Percentiles rank a stretch among this genome's conserved stretches.
Conservation (phyloP, 768 basidiomycete species). For the Tricholoma sp. region DNA sequence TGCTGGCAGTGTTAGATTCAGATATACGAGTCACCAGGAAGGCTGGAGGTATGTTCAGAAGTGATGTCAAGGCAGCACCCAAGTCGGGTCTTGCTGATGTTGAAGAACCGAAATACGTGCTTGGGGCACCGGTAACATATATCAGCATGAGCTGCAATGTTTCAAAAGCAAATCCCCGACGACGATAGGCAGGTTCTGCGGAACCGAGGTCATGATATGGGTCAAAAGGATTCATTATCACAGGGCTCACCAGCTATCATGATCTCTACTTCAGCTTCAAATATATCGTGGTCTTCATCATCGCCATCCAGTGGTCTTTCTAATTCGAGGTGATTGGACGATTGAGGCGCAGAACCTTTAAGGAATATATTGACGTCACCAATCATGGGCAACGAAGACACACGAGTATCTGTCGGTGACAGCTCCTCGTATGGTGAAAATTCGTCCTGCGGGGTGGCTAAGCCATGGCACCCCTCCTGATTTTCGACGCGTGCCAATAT, state of each 20-base stretch:
- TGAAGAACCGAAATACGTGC: conserved; percentile 16
- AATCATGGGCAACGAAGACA: conserved; percentile 56
- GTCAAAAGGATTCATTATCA: not conserved
- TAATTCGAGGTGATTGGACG: not conserved
- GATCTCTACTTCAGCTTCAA: conserved; percentile 82
- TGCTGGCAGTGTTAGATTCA: conserved; percentile 62
- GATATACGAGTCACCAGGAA: conserved; percentile 69
- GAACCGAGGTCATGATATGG: not conserved
- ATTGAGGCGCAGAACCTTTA: conserved; percentile 39
- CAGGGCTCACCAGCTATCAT: conserved; percentile 77
- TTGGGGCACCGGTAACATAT: conserved; percentile 53
- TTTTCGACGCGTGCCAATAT: conserved; percentile 50
- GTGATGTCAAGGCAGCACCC: conserved; percentile 10
- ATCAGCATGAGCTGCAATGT: conserved; percentile 62
- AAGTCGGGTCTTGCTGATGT: not conserved
- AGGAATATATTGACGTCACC: conserved; percentile 94
- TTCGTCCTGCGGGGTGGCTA: conserved; percentile 4
- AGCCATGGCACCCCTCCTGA: not conserved
- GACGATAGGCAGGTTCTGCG: conserved; percentile 60
- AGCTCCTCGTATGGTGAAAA: conserved; percentile 3
- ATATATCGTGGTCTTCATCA: conserved; percentile 32
- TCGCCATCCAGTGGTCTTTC: conserved; percentile 16
- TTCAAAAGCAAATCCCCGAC: conserved; percentile 60
- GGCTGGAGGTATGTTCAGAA: conserved; percentile 38
- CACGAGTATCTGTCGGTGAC: conserved; percentile 27